A percentile compares a stretch with the other conserved stretches of the same genome.
Evolutionary conservation across 2,329 filamentous ascomycete species (phyloP).

Genomic region (Trichocomaceae sp.): DNA sequence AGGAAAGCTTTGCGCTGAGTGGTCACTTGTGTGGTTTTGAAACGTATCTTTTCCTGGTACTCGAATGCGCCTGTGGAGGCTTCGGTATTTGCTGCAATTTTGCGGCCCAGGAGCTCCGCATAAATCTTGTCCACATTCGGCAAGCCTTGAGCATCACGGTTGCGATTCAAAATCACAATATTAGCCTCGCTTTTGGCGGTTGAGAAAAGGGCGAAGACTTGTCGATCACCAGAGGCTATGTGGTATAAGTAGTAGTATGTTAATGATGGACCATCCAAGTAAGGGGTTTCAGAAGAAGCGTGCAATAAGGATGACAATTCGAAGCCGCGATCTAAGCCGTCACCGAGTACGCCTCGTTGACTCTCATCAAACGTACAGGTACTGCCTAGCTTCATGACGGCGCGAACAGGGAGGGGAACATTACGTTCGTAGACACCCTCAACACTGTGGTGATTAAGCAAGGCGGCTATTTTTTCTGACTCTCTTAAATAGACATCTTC

Average conservation of each 20-base stretch:
- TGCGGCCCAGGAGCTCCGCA: conserved; percentile 59
- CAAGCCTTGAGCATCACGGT: conserved; percentile 72
- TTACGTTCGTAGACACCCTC: conserved; percentile 97
- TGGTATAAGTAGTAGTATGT: conserved; percentile 91
- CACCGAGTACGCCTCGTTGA: conserved; percentile 84
- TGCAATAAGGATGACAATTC: conserved; percentile 71
- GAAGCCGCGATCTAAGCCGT: conserved; percentile 88
- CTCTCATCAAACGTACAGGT: conserved; percentile 88
- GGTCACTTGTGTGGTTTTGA: conserved; percentile 81
- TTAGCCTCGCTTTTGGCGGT: conserved; percentile 72
- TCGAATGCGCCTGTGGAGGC: conserved; percentile 74
- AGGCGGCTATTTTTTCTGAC: conserved; percentile 68
- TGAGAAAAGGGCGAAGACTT: conserved; percentile 91
- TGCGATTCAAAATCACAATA: conserved; percentile 79
- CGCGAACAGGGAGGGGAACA: conserved; percentile 77
- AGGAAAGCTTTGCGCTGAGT: conserved; percentile 83
- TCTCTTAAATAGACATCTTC: conserved; percentile 85
- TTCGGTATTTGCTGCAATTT: conserved; percentile 60
- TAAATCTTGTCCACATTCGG: conserved; percentile 91
- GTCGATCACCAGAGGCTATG: conserved; percentile 79
- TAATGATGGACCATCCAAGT: conserved; percentile 67
- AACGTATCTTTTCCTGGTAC: conserved; percentile 79
- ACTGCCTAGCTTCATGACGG: conserved; percentile 82
- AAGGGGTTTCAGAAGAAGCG: conserved; percentile 60
- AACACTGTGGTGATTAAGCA: conserved; percentile 89